Base-by-base conservation (phyloP, 23 red algal species). In the Gracilariopsis chorda region DNA sequence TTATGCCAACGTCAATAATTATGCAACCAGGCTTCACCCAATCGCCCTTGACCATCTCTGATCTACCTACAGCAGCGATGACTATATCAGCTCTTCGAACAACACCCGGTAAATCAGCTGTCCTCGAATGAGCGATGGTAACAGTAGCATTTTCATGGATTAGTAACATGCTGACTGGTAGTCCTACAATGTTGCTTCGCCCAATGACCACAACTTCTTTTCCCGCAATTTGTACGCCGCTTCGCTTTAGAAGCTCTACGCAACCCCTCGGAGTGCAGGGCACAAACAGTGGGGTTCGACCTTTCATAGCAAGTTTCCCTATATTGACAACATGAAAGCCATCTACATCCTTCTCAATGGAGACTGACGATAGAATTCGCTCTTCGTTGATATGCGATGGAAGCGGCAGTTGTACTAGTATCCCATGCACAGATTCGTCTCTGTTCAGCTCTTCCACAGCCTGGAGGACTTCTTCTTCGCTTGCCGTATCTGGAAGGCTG, bases 241-340 rank as follows among this genome's bases (percentile, higher is more conserved):
- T 91, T 33, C 91, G 47, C 46, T 92, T 87, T 14, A 98, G 71
- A 36, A 98, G 55, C 91, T 98, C 96, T 28, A 98, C 91, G 55
- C 92, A 94, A 8, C 96, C 96, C 49, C 81, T 73, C 7, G 96
- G 96, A 16, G 96, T 98, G 51, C 96, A 98, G 14, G 96, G 96
- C 27, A 93, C 80, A 57, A 92, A 92, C 33, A 85, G 56, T 42
- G 83, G 79, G 16, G 36, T 52, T 41, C 88, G 73, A 24, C 80
- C 86, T 62, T 68, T 84, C 96, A 98, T 98, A 0, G 85, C 84
- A 14, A 98, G 60, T 49, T 80, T 84, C 20, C 96, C 96, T 69
- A 98, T 92, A 76, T 98, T 98, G 19, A 98, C 42, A 45, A 91
- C 85, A 86, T 98, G 96, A 33, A 98, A 98, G 19, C 96, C 96